Percentiles rank a stretch among this genome's conserved stretches.
Conservation (phyloP, 768 basidiomycete species). For the Sporobolomyces roseus region DNA sequence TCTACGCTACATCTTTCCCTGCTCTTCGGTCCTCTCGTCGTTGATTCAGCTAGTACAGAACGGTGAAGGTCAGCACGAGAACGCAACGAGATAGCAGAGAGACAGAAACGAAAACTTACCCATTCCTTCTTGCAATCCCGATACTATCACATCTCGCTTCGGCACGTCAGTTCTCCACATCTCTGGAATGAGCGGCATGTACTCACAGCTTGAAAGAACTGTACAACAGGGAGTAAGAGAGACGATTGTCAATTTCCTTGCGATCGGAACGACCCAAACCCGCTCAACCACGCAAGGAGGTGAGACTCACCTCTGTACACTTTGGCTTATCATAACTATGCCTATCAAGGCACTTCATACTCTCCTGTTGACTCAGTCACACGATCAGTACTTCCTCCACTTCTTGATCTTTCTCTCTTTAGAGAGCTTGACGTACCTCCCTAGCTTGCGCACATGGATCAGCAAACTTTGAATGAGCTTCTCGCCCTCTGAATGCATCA, state of each 20-base stretch:
- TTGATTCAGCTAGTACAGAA: slow-evolving; percentile 1
- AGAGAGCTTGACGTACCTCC: slow-evolving; percentile 10
- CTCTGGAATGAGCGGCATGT: not conserved
- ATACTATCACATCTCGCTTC: slow-evolving; percentile 12
- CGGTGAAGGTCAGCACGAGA: not conserved
- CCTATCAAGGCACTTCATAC: slow-evolving; percentile 32
- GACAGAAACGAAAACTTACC: slow-evolving; percentile 6
- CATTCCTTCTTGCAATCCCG: slow-evolving; percentile 38
- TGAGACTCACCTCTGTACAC: slow-evolving; percentile 19
- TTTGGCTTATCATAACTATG: slow-evolving; percentile 34
- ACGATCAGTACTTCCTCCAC: not conserved
- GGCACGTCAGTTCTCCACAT: not conserved
- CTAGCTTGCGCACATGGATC: slow-evolving; percentile 28
- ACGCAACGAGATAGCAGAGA: too few species aligned
- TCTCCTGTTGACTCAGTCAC: slow-evolving; percentile 24
- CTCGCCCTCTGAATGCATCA: slow-evolving; percentile 20
- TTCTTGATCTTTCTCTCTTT: not conserved
- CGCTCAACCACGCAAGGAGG: not conserved
- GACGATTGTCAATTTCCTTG: not conserved
- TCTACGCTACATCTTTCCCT: slow-evolving; percentile 29
- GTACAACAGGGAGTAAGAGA: not conserved
- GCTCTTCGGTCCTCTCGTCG: slow-evolving; percentile 31
- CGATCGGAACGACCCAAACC: not conserved
- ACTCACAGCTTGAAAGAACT: slow-evolving; percentile 37
- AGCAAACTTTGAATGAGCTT: slow-evolving; percentile 20